phyloP scores from a whole-genome alignment of 1,139 yeast genomes.

The Suhomyces yuchorum region DNA sequence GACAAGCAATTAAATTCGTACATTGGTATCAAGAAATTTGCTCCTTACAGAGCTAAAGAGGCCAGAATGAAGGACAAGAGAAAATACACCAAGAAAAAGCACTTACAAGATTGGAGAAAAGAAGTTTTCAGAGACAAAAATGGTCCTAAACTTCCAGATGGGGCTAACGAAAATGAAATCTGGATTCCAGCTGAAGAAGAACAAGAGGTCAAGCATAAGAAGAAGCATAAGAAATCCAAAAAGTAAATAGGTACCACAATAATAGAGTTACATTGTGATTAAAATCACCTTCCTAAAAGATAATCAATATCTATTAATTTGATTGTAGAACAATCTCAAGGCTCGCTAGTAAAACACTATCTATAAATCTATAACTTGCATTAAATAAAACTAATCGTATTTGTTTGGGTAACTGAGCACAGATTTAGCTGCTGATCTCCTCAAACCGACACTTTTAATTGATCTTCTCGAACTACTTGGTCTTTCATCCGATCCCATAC shows the following conservation, averaged over 20 bases:
- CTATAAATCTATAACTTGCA: slow-evolving; percentile 9
- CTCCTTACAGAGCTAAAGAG: slow-evolving; percentile 85
- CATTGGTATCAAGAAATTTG: slow-evolving; percentile 88
- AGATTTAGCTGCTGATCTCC: slow-evolving; percentile 40
- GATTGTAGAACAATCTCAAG: not conserved
- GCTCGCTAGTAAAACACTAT: not conserved
- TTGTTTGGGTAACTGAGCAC: slow-evolving; percentile 46
- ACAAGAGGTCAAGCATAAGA: slow-evolving; percentile 2
- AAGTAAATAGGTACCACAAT: not conserved
- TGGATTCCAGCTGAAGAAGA: slow-evolving; percentile 37
- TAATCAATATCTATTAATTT: not conserved
- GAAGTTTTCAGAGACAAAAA: slow-evolving; percentile 69
- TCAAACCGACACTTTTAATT: slow-evolving; percentile 48
- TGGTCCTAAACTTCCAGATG: slow-evolving; percentile 48
- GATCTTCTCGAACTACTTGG: slow-evolving; percentile 33
- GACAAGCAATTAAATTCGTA: slow-evolving; percentile 81
- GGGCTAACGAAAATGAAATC: slow-evolving; percentile 39
- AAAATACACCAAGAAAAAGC: slow-evolving; percentile 78
- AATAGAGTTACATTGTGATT: not conserved
- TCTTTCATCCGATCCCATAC: slow-evolving; percentile 13
- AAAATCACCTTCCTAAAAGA: not conserved
- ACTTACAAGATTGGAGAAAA: slow-evolving; percentile 88
- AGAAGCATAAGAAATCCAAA: slow-evolving; percentile 9
- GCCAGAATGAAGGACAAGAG: slow-evolving; percentile 75
- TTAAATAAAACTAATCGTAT: slow-evolving; percentile 24